Evolutionary conservation across 148 eudicot genomes (phyloP).

Genomic region (Arbutus unedo): DNA sequence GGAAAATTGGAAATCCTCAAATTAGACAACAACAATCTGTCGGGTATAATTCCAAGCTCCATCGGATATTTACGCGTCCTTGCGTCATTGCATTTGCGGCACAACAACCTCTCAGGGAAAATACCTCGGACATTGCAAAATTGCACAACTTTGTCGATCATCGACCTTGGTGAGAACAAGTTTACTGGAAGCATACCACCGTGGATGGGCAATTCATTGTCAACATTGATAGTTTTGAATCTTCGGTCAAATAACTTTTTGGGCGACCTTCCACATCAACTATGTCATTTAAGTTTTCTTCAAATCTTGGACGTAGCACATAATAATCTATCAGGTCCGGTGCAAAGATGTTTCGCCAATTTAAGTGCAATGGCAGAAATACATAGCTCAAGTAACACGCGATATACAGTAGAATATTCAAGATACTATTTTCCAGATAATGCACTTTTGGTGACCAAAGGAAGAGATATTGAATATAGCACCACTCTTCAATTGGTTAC

Average conservation of each 20-base stretch:
- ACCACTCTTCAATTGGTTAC: background rate
- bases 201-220: background rate
- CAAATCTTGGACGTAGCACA: conserved; percentile 11
- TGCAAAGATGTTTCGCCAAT: background rate
- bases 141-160: background rate
- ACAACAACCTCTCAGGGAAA: conserved; percentile 8
- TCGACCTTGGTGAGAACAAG: conserved; percentile 10
- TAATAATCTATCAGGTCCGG: background rate
- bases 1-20: background rate
- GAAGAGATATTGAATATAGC: background rate
- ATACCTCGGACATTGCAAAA: conserved; percentile 9
- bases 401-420: too few species aligned
- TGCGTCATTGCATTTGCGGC: background rate
- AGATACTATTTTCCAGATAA: background rate
- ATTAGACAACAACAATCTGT: background rate
- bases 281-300: background rate
- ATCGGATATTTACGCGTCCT: background rate
- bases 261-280: background rate
- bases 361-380: conserved; percentile 14
- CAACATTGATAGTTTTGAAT: background rate
- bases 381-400: background rate
- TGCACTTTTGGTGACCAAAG: conserved; percentile 8
- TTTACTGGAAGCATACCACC: conserved; percentile 17
- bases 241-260: background rate
- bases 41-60: background rate